Evolutionary conservation across 2,329 filamentous ascomycete genomes (phyloP), one percentile per base, ranked within the genome.

Genomic region (Blastomyces emzantsi): DNA sequence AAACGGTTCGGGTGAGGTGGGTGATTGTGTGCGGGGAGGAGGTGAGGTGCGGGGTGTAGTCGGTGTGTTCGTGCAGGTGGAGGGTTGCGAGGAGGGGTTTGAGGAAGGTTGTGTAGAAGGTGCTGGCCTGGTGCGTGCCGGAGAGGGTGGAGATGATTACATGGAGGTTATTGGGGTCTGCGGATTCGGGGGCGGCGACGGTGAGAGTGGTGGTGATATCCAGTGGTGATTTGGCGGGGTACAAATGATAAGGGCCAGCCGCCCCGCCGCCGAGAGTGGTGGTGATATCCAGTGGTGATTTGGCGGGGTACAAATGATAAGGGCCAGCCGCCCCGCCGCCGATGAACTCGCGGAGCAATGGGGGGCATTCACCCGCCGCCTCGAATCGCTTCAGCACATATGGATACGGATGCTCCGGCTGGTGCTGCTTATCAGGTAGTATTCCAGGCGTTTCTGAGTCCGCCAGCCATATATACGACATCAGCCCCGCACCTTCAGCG

Each of bases 61-160:
- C 66, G 13, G 64, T 68, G n/a, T 83, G 66, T 6, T 76, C 79
- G 25, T 43, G 8, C 17, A 60, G 57, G 41, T 33, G 22, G 39
- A 60, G 57, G 2, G 85, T 68, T 19, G 69, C 69, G 56, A 90
- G 77, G 1, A 90, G 72, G 1, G 85, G 86, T 62, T 76, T 74
- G 19, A 92, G 70, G 0, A 85, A 79, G 3, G 74, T 65, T 1
- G 82, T 71, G 74, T 83, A 90, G 67, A 88, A 85, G 1, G 70
- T 66, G 39, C 77, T 72, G 0, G 88, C 86, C 17, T 79, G 77
- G 0, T 84, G 82, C 1, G 82, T 82, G 17, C 89, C 89, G 0
- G 89, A 90, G 25, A 79, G 78, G 0, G 82, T 86, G 0, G 89
- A 92, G 22, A 92, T 80, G 28, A 92, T 73, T 22, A 91, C 78